These are phyloP conservation scores for Zygoascus ofunaensis DNA, from an alignment of 805 yeast genomes.

Conservation along the genomic window DNA sequence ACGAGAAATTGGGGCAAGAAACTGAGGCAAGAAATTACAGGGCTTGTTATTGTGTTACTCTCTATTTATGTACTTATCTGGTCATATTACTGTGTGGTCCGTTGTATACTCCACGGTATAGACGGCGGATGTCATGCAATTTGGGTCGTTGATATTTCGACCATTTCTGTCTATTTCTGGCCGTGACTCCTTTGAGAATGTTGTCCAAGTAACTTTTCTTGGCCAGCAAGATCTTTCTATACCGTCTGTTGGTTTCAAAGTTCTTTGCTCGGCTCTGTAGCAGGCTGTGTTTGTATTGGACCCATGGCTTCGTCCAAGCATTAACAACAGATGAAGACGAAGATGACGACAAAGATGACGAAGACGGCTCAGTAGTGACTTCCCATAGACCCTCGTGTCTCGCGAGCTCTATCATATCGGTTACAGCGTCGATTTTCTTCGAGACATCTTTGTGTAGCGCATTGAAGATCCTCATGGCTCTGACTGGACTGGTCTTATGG, in stretches of 20 bases:
- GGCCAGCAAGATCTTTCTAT: not conserved
- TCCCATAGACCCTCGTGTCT: slow-evolving; percentile 10
- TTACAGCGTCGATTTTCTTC: not conserved
- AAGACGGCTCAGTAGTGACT: not conserved
- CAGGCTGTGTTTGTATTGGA: not conserved
- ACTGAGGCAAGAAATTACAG: too few relatives aligned
- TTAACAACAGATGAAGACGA: not conserved
- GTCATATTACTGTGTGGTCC: not conserved
- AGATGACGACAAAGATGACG: not conserved
- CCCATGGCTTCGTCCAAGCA: slow-evolving; percentile 5
- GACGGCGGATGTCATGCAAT: not conserved
- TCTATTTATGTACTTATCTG: not conserved
- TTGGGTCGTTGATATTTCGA: not conserved
- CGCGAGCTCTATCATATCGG: not conserved
- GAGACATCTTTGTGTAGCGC: not conserved
- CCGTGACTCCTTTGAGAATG: not conserved
- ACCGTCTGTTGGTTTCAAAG: not conserved
- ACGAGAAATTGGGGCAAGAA: too few relatives aligned
- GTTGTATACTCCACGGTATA: not conserved
- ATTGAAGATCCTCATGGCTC: slow-evolving; percentile 3
- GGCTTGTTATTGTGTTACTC: too few relatives aligned
- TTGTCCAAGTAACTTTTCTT: slow-evolving; percentile 1
- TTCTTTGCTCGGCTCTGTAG: not conserved
- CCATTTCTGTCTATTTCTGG: slow-evolving; percentile 1
- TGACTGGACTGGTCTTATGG: not conserved